Evolutionary conservation across 2,329 filamentous ascomycete species (phyloP).

Genomic region (Neonectria hederae): DNA sequence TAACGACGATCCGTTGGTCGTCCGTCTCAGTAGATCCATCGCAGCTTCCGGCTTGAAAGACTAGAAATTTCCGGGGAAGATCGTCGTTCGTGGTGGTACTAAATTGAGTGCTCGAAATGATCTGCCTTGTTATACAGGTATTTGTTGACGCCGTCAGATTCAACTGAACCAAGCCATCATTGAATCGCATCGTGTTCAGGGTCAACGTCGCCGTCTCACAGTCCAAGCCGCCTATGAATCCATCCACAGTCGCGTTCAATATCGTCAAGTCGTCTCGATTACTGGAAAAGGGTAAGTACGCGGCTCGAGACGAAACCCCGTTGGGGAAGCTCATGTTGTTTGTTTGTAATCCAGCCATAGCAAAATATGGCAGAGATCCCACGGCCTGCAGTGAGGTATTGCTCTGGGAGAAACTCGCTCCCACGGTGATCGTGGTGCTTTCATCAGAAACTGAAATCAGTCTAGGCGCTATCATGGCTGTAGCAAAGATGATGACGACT

Average conservation of each 20-base stretch:
- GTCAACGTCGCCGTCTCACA: slow-evolving; percentile 44
- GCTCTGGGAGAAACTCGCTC: slow-evolving; percentile 44
- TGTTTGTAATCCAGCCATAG: slow-evolving; percentile 47
- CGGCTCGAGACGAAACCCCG: slow-evolving; percentile 46
- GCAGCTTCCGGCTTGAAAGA: slow-evolving; percentile 33
- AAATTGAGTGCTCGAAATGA: slow-evolving; percentile 31
- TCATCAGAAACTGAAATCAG: slow-evolving; percentile 40
- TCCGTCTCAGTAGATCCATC: slow-evolving; percentile 26
- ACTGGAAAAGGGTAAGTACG: slow-evolving; percentile 48
- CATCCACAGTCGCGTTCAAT: slow-evolving; percentile 47
- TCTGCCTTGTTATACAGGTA: slow-evolving; percentile 32
- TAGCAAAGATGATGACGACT: slow-evolving; percentile 48
- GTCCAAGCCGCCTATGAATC: slow-evolving; percentile 45
- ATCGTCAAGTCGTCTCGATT: slow-evolving; percentile 36
- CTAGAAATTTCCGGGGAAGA: slow-evolving; percentile 30
- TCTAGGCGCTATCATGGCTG: slow-evolving; percentile 48
- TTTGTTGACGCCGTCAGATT: slow-evolving; percentile 44
- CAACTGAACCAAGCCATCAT: slow-evolving; percentile 32
- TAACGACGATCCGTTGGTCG: slow-evolving; percentile 37
- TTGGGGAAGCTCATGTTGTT: slow-evolving; percentile 44
- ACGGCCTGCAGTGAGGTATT: slow-evolving; percentile 35
- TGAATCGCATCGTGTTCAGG: slow-evolving; percentile 38
- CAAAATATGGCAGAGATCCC: slow-evolving; percentile 45
- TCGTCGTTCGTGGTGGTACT: slow-evolving; percentile 20
- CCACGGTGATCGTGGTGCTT: slow-evolving; percentile 38